Conservation (phyloP, 495 filamentous ascomycete species). For the Penicillium soppii region DNA sequence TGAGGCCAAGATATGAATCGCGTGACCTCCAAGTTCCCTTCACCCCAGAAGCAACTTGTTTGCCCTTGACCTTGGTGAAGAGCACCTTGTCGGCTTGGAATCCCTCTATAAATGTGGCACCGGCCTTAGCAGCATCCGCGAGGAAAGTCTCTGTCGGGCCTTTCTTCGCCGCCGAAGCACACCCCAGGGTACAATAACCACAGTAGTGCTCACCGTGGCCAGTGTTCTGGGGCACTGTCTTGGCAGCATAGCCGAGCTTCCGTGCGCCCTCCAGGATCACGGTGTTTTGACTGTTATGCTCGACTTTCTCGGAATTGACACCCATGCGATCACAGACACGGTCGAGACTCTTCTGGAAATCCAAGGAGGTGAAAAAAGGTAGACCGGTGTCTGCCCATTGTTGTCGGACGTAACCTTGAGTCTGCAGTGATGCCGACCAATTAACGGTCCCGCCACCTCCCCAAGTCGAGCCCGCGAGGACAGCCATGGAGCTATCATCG, state of each 20-base stretch:
- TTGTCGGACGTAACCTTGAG: conserved; percentile 73
- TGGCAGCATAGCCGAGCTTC: conserved; percentile 71
- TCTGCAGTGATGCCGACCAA: conserved; percentile 83
- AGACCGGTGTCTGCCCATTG: conserved; percentile 78
- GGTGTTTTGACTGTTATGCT: conserved; percentile 69
- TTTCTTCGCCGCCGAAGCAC: conserved; percentile 69
- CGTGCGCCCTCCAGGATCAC: conserved; percentile 72
- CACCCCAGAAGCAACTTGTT: conserved; percentile 64
- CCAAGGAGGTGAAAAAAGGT: conserved; percentile 72
- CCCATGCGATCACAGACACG: conserved; percentile 74
- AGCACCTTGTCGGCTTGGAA: conserved; percentile 65
- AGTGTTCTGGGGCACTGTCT: conserved; percentile 76
- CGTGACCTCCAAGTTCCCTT: conserved; percentile 71
- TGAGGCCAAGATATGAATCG: conserved; percentile 57
- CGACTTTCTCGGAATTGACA: conserved; percentile 62
- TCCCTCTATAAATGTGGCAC: conserved; percentile 79
- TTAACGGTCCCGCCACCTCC: conserved; percentile 88
- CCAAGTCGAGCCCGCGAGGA: conserved; percentile 73
- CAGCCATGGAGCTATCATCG: conserved; percentile 61
- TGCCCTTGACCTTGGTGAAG: conserved; percentile 56
- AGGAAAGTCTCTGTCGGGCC: conserved; percentile 76
- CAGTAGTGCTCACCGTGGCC: conserved; percentile 68
- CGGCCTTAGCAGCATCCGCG: conserved; percentile 70
- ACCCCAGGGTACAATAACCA: conserved; percentile 79
- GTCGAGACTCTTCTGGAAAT: conserved; percentile 77